Conservation (phyloP, 164 flowering plant species). For the Nymphaea colorata region DNA sequence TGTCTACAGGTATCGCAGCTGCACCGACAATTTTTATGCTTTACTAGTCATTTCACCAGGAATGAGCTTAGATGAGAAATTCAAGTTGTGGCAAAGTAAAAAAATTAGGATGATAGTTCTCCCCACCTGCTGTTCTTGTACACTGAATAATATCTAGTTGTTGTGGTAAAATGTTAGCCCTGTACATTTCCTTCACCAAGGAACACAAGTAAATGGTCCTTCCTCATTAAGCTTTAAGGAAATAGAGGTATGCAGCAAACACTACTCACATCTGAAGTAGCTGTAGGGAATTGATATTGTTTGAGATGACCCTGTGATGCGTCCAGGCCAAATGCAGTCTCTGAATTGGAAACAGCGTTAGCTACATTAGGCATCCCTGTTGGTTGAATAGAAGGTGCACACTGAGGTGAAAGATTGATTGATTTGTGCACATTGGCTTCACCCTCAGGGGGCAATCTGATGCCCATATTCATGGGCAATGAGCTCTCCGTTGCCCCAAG, state of each 20-base stretch:
- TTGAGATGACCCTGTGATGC: constrained; percentile 25
- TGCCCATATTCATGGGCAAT: constrained; percentile 16
- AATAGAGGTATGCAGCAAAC: neutral
- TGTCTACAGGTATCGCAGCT: neutral
- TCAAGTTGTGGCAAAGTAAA: neutral
- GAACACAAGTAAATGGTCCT: constrained; percentile 1
- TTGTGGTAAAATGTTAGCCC: constrained; percentile 16
- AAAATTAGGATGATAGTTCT: constrained; percentile 1
- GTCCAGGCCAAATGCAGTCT: constrained; percentile 24
- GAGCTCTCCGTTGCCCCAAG: constrained; percentile 23
- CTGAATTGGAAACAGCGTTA: constrained; percentile 15
- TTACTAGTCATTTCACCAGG: neutral
- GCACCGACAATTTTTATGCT: neutral
- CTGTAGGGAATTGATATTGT: constrained; percentile 21
- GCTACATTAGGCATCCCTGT: constrained; percentile 12
- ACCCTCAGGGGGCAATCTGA: constrained; percentile 14
- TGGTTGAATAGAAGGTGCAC: constrained; percentile 15
- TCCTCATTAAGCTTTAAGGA: neutral
- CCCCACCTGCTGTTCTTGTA: constrained; percentile 25
- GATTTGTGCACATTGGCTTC: constrained; percentile 13
- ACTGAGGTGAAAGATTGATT: constrained; percentile 16
- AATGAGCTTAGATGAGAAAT: neutral
- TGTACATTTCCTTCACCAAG: constrained; percentile 23
- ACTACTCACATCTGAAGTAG: constrained; percentile 6
- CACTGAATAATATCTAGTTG: constrained; percentile 15